Evolutionary conservation across 148 eudicot species (phyloP).

Genomic region (Agrostemma githago): DNA sequence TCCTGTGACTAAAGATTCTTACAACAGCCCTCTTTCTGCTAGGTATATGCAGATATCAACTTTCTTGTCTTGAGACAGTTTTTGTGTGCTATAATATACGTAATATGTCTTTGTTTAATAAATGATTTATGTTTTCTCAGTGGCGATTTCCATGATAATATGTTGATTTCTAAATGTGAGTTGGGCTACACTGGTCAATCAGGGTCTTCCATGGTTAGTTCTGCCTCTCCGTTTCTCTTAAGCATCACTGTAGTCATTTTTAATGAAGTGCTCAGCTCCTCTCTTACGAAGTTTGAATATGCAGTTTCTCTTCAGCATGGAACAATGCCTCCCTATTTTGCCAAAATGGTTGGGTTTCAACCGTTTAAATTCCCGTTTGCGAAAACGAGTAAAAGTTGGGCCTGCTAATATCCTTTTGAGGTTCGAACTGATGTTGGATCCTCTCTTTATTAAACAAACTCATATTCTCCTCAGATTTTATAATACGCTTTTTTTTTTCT

Average conservation of each 20-base stretch:
- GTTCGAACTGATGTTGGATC: slow-evolving; percentile 28
- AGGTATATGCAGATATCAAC: slow-evolving; percentile 40
- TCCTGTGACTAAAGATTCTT: slow-evolving; percentile 70
- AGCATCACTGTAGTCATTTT: background rate
- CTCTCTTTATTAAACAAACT: background rate
- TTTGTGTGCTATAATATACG: background rate
- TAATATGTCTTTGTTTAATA: background rate
- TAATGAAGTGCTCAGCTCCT: background rate
- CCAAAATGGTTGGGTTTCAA: slow-evolving; percentile 85
- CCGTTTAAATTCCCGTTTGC: slow-evolving; percentile 79
- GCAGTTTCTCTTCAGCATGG: slow-evolving; percentile 90
- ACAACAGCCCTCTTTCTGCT: slow-evolving; percentile 80
- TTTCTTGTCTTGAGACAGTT: background rate
- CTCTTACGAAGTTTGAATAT: slow-evolving; percentile 14
- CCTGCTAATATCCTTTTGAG: slow-evolving; percentile 64
- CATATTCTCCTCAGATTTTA: background rate
- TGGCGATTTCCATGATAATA: slow-evolving; percentile 81
- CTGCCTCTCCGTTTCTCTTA: background rate
- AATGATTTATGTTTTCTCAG: slow-evolving; percentile 36
- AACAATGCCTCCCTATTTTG: slow-evolving; percentile 86
- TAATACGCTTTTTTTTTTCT: background rate
- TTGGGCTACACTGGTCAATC: slow-evolving; percentile 83
- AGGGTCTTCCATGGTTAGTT: slow-evolving; percentile 86
- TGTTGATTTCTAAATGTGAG: slow-evolving; percentile 79
- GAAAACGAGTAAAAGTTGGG: slow-evolving; percentile 67